These are phyloP conservation scores for Halophytophthora batemanensis DNA, from an alignment of 352 stramenopile species.

Conservation along the genomic window DNA sequence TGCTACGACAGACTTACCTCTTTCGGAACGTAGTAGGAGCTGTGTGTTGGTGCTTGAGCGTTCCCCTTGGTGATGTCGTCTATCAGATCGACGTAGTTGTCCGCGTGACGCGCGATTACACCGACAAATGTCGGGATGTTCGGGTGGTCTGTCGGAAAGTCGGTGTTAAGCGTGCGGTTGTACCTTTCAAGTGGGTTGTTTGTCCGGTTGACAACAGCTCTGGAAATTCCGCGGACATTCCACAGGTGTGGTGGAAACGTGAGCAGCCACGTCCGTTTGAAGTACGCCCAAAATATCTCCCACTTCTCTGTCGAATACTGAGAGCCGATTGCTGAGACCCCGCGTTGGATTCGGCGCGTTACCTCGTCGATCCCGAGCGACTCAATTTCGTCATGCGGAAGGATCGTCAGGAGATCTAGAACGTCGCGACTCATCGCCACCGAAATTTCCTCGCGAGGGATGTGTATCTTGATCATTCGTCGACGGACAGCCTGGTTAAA, in stretches of 20 bases:
- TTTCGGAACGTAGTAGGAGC: neutral
- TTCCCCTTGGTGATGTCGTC: neutral
- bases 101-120: conserved; percentile 6
- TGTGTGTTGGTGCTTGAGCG: neutral
- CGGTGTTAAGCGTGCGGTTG: conserved; percentile 14
- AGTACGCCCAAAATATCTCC: conserved; percentile 13
- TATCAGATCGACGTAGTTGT: neutral
- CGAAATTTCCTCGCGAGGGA: neutral
- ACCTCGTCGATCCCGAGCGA: neutral
- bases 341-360: neutral
- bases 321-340: neutral
- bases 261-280: conserved; percentile 5
- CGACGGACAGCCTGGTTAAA: conserved; percentile 18
- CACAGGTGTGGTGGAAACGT: conserved; percentile 1
- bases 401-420: conserved; percentile 2
- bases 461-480: conserved; percentile 6
- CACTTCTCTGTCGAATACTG: conserved; percentile 3
- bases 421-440: conserved; percentile 2
- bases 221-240: conserved; percentile 11
- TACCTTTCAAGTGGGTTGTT: conserved; percentile 19
- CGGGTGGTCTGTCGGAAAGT: conserved; percentile 8
- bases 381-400: conserved; percentile 3
- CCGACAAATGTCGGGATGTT: conserved; percentile 8
- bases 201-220: conserved; percentile 5
- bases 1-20: no score